Conservation (phyloP, 2,329 filamentous ascomycete species). For the Talaromyces sp. region DNA sequence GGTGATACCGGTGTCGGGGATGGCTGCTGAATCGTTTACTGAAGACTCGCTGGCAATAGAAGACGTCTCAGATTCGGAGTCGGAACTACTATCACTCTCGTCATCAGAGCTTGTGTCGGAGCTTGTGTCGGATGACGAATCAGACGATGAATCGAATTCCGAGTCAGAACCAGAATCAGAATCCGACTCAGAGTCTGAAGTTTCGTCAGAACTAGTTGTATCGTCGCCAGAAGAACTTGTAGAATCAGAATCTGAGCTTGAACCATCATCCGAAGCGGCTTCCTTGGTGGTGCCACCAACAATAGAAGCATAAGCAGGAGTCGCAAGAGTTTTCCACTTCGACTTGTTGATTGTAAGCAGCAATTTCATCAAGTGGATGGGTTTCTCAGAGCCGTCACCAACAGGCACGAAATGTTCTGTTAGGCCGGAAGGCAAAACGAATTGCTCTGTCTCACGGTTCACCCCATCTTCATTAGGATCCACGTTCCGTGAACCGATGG, state of each 20-base stretch:
- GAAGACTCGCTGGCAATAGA: constrained; percentile 15
- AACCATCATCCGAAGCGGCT: background rate
- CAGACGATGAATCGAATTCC: constrained; percentile 23
- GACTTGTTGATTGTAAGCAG: constrained; percentile 46
- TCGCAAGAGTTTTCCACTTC: constrained; percentile 12
- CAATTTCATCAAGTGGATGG: constrained; percentile 76
- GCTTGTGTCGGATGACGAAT: constrained; percentile 20
- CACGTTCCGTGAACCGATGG: constrained; percentile 55
- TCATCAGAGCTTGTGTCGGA: constrained; percentile 22
- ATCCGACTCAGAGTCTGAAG: constrained; percentile 15
- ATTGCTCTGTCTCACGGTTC: constrained; percentile 31
- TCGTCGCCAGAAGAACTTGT: constrained; percentile 34
- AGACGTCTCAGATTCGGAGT: constrained; percentile 19
- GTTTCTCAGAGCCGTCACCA: constrained; percentile 66
- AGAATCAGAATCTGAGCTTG: constrained; percentile 21
- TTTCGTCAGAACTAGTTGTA: constrained; percentile 1
- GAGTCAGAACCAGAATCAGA: constrained; percentile 24
- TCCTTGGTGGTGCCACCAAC: background rate
- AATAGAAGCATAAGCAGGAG: constrained; percentile 3
- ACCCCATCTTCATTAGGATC: constrained; percentile 18
- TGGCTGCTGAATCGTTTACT: constrained; percentile 22
- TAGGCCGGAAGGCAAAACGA: constrained; percentile 59
- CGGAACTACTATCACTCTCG: constrained; percentile 21
- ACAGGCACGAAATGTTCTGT: constrained; percentile 64
- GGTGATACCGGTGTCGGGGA: constrained; percentile 31